Percentiles rank a stretch among this genome's conserved stretches.
These are phyloP conservation scores for Boletales sp. DNA, from an alignment of 768 basidiomycete genomes.

Conservation along the genomic window DNA sequence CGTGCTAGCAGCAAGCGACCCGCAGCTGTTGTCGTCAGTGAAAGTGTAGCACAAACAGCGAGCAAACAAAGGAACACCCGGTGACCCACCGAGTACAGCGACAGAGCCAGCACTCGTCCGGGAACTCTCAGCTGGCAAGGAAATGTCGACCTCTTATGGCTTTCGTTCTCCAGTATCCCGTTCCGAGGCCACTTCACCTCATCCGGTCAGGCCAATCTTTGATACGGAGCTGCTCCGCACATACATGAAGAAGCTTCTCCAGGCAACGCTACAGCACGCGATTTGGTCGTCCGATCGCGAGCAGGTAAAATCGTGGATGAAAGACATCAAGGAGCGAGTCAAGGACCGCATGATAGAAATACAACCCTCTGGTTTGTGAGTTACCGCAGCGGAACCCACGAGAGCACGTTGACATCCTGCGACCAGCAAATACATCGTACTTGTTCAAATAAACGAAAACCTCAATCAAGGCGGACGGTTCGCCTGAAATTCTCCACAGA, in stretches of 20 bases:
- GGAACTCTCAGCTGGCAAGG: no score
- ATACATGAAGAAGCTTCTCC: conserved; percentile 80
- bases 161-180: conserved; percentile 62
- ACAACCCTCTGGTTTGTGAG: conserved; percentile 79
- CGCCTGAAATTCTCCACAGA: conserved; percentile 19
- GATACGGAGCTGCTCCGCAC: conserved; percentile 69
- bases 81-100: not conserved
- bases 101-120: not conserved
- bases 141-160: conserved; percentile 31
- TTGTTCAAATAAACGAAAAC: conserved; percentile 84
- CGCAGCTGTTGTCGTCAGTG: not conserved
- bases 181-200: conserved; percentile 53
- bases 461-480: conserved; percentile 82
- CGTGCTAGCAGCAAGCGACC: not conserved
- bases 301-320: conserved; percentile 70
- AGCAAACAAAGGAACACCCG: conserved; percentile 21
- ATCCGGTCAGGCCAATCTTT: conserved; percentile 51
- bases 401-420: conserved; percentile 14
- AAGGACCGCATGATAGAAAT: conserved; percentile 87
- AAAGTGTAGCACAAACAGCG: conserved; percentile 18
- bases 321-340: conserved; percentile 79
- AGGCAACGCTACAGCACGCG: conserved; percentile 60
- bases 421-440: conserved; percentile 78
- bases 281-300: conserved; percentile 72
- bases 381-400: conserved; percentile 13